Evolutionary conservation across 257 asterid species (phyloP), one percentile per base, ranked within the genome.

Genomic region (Coffea canephora): DNA sequence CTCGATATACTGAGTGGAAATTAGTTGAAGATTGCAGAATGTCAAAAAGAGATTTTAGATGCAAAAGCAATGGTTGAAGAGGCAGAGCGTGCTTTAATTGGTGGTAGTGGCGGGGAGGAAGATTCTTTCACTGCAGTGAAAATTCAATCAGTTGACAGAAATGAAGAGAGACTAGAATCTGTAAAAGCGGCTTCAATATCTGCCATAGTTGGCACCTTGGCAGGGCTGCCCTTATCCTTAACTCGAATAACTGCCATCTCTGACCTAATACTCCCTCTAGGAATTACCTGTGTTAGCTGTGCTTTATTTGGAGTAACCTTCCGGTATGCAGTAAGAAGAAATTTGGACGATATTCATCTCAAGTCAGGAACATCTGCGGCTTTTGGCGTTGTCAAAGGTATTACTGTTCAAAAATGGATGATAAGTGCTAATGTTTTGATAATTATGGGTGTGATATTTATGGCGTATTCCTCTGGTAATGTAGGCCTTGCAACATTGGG

Each of bases 291-390:
- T 57, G 68, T 87, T 71, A 87, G 97, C 46, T 95, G 97, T 81
- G 97, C 98, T 36, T 87, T 95, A 67, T 95, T 87, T 83, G 98
- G 98, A 59, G 95, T 90, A 45, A 95, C 98, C 78, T 94, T 86
- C 75, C 92, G 98, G 9, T 92, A 93, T 88, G 97, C 93, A 12
- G 75, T 95, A 67, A 88, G 98, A 87, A 85, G 97, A 85, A 96
- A 95, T 85, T 83, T 92, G 90, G 97, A 92, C 75, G 81, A 94
- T 84, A 85, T 86, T 81, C 96, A 94, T 64, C 92, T 94, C 75
- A 95, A 95, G 87, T 83, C 97, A 11, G 99, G 99, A 81, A 87
- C 94, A 54, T 82, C 91, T 50, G 96, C 97, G 36, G 98, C 97
- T 59, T 95, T 95, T 83, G 99, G 91, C 76, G 43, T 92, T 55